Conservation (phyloP, 2,329 filamentous ascomycete genomes). For the Colletotrichum sublineola region DNA sequence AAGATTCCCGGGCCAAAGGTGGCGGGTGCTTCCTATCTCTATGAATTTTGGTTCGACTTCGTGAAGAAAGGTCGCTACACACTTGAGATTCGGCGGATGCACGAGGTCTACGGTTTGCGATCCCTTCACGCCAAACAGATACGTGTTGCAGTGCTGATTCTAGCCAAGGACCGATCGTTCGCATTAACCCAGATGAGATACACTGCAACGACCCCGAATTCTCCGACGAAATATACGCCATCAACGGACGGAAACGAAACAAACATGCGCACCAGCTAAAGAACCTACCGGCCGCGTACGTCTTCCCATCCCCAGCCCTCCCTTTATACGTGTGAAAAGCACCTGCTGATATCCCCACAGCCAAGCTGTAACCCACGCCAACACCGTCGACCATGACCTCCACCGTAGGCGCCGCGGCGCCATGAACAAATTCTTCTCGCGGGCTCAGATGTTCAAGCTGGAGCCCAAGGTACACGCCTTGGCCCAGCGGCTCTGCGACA, state of each 20-base stretch:
- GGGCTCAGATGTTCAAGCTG: slow-evolving; percentile 34
- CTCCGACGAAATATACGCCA: slow-evolving; percentile 53
- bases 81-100: slow-evolving; percentile 45
- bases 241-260: slow-evolving; percentile 30
- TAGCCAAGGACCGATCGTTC: slow-evolving; percentile 52
- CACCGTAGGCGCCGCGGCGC: slow-evolving; percentile 51
- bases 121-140: background rate
- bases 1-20: slow-evolving; percentile 45
- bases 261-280: slow-evolving; percentile 18
- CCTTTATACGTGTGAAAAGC: no score
- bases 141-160: background rate
- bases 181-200: slow-evolving; percentile 55
- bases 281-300: slow-evolving; percentile 6
- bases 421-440: slow-evolving; percentile 52
- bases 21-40: slow-evolving; percentile 39
- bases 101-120: slow-evolving; percentile 47
- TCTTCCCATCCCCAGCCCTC: no score
- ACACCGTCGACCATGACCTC: slow-evolving; percentile 52
- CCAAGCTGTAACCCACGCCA: background rate
- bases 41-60: slow-evolving; percentile 46
- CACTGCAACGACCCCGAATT: slow-evolving; percentile 54
- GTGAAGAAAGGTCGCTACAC: slow-evolving; percentile 43
- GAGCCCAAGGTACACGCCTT: slow-evolving; percentile 8
- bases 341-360: background rate
- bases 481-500: slow-evolving; percentile 27